A percentile compares a stretch with the other conserved stretches of the same genome.
These are phyloP conservation scores for Prunus armeniaca DNA, from an alignment of 306 rosid species.

Conservation along the genomic window DNA sequence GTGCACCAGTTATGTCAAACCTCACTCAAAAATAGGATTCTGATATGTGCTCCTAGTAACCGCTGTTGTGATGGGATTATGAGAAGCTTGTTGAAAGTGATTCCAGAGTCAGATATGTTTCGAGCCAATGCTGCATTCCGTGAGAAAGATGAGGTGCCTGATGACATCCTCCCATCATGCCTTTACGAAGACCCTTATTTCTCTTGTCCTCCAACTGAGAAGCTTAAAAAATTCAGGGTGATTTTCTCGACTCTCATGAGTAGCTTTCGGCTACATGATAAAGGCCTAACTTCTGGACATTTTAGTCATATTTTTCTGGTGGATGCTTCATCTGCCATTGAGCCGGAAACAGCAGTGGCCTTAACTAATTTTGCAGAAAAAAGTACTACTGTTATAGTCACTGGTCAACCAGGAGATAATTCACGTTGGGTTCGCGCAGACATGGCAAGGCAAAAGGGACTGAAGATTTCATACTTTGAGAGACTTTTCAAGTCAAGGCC, in stretches of 20 bases:
- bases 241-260: constrained; percentile 38
- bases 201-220: constrained; percentile 20
- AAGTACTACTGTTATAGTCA: constrained; percentile 31
- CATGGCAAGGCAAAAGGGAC: constrained; percentile 27
- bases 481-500: constrained; percentile 17
- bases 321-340: constrained; percentile 34
- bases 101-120: constrained; percentile 28
- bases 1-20: constrained; percentile 14
- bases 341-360: constrained; percentile 35
- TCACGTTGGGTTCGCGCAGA: constrained; percentile 24
- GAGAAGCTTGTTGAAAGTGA: constrained; percentile 12
- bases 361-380: constrained; percentile 30
- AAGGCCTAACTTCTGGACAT: constrained; percentile 29
- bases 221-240: constrained; percentile 27
- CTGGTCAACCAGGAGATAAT: constrained; percentile 13
- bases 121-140: constrained; percentile 28
- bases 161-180: constrained; percentile 27
- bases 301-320: constrained; percentile 34
- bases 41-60: constrained; percentile 22
- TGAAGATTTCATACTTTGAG: constrained; percentile 26
- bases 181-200: constrained; percentile 20
- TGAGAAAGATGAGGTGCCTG: constrained; percentile 21
- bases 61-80: constrained; percentile 26
- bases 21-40: constrained; percentile 1
- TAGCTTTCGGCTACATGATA: constrained; percentile 23